Conservation (phyloP, 371 early-diverging fungal genomes). For the Circinella umbellata region DNA sequence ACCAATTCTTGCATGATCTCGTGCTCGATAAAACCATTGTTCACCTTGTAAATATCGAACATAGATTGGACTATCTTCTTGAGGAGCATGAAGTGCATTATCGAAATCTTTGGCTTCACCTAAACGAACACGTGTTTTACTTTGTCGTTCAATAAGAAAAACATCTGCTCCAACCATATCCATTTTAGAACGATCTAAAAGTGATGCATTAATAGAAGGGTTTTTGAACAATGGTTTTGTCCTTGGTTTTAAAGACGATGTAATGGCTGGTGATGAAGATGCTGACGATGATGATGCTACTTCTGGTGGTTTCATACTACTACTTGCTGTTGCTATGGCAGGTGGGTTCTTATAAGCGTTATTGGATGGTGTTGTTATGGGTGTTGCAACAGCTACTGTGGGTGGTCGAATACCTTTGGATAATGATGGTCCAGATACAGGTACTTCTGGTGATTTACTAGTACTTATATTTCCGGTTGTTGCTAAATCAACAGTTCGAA, state of each 20-base stretch:
- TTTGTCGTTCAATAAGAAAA: not conserved
- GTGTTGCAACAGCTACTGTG: too few relatives aligned
- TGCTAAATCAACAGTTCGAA: not conserved
- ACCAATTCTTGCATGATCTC: not conserved
- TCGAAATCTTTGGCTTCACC: not conserved
- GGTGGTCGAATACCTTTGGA: not conserved
- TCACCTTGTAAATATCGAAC: not conserved
- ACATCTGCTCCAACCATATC: not conserved
- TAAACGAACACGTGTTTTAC: not conserved
- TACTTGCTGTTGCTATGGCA: too few relatives aligned
- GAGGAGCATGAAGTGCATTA: conserved; percentile 2
- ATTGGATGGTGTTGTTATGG: too few relatives aligned
- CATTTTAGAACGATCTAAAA: not conserved
- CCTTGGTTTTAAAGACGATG: not conserved
- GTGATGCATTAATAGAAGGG: not conserved
- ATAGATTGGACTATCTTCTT: not conserved
- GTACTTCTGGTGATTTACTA: not conserved
- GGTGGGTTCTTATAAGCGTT: too few relatives aligned
- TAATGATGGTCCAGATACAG: too few relatives aligned
- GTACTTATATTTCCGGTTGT: not conserved
- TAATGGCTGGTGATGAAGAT: not conserved
- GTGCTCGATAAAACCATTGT: not conserved
- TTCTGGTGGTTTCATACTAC: not conserved
- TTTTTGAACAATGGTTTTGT: not conserved
- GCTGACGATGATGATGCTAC: not conserved